These are phyloP conservation scores for Leccinellum albellum DNA, from an alignment of 768 basidiomycete species.

Conservation along the genomic window DNA sequence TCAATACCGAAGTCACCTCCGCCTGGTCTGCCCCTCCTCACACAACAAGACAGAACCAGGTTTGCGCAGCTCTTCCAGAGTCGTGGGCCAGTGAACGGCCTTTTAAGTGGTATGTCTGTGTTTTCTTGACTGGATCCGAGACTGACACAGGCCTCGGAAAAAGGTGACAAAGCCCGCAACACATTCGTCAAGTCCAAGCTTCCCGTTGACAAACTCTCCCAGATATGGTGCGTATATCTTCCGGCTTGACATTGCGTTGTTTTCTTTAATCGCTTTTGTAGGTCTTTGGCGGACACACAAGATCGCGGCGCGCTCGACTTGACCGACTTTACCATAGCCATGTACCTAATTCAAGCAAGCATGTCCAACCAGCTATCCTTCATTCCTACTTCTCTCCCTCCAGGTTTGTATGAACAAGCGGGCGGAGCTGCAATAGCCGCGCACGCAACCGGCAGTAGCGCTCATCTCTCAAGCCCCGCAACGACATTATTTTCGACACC, in stretches of 20 bases:
- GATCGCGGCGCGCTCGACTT: constrained; percentile 84
- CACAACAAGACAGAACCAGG: constrained; percentile 78
- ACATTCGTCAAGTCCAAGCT: constrained; percentile 91
- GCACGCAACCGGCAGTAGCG: constrained; percentile 59
- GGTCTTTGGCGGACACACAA: constrained; percentile 95
- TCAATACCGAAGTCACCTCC: constrained; percentile 63
- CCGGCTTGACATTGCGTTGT: neutral
- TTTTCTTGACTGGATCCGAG: neutral
- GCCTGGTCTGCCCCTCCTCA: constrained; percentile 59
- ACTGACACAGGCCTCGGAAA: constrained; percentile 23
- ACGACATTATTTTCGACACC: constrained; percentile 39
- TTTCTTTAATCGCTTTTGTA: constrained; percentile 30
- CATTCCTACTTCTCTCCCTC: constrained; percentile 74
- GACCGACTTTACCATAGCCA: constrained; percentile 90
- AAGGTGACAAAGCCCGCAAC: constrained; percentile 81
- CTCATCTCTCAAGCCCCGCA: constrained; percentile 59
- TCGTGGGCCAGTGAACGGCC: constrained; percentile 67
- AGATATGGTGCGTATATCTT: constrained; percentile 72
- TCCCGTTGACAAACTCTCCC: constrained; percentile 78
- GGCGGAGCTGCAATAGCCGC: constrained; percentile 39
- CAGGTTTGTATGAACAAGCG: constrained; percentile 83
- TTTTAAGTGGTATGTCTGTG: constrained; percentile 64
- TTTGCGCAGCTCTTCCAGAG: constrained; percentile 76
- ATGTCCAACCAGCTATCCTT: constrained; percentile 76
- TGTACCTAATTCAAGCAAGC: constrained; percentile 92